Base-by-base conservation (phyloP, 805 yeast genomes). In the Sugiyamaella chiloensis region DNA sequence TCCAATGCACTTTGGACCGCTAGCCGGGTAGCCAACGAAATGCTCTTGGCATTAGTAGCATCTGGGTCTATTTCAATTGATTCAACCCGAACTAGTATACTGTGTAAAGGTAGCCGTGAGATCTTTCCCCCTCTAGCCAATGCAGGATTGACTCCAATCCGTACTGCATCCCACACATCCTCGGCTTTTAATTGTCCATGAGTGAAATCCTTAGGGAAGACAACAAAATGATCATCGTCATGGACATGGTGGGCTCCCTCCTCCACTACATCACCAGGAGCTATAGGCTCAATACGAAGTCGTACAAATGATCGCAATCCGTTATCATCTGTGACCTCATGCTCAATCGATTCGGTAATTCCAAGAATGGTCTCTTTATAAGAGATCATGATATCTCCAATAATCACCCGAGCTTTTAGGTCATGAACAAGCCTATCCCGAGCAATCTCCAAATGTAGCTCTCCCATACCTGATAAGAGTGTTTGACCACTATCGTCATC, bases 391-490 rank as follows among this genome's bases (percentile, higher is more conserved):
- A 93, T 87, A 44, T 83, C 82, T 40, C 96, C 89, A 32, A 88
- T 74, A 26, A 81, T 82, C 1, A 87, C 85, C 47, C 83, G 80
- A 2, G 95, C 96, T 62, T 84, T 83, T 75, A 89, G 73, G 49
- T 88, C 96, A 36, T 77, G 78, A n/a, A 87, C 67, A 35, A 89
- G 73, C 47, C 97, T 73, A 58, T 87, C 93, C 41, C 74, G 75
- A 1, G 93, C 85, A 55, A 93, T 89, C 56, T 93, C 98, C 42
- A 93, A 72, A 67, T 93, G 99, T 41, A 93, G 72, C 61, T 93
- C 98, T 34, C 99, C 99, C 98, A 91, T 91, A 26, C 99, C 99
- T 16, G 96, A 82, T 24, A 93, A 66, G 23, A 90, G 76, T 1
- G 90, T 82, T 67, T 93, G 97, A 5, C 93, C 96, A 47, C 87